A percentile compares a stretch with the other conserved stretches of the same genome.
phyloP scores from a whole-genome alignment of 345 rosid genomes.

The Odontarrhena argentea region DNA sequence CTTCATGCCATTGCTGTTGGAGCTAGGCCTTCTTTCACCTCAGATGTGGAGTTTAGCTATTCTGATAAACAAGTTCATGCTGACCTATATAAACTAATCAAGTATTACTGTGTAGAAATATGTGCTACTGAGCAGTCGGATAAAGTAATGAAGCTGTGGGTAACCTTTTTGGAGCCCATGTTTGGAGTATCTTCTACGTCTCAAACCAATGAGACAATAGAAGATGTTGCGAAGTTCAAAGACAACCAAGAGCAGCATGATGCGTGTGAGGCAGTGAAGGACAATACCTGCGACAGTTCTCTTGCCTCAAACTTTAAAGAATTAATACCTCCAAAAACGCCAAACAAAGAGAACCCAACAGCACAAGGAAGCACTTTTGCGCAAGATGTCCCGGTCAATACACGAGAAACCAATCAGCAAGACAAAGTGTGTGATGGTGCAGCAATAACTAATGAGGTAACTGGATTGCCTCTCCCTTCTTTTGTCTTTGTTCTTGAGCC shows the following conservation, averaged over 20 bases:
- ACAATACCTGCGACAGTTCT: constrained; percentile 51
- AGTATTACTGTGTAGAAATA: constrained; percentile 88
- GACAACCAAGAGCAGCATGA: constrained; percentile 47
- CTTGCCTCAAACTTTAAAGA: constrained; percentile 50
- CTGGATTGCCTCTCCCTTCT: constrained; percentile 24
- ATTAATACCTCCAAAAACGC: constrained; percentile 52
- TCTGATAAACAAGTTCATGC: constrained; percentile 76
- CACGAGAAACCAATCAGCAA: constrained; percentile 32
- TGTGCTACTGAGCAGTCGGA: constrained; percentile 86
- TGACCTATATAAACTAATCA: constrained; percentile 88
- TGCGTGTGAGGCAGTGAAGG: constrained; percentile 61
- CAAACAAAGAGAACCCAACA: constrained; percentile 54
- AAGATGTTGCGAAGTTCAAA: constrained; percentile 61
- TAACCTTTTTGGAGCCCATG: constrained; percentile 86
- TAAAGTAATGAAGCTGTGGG: constrained; percentile 90
- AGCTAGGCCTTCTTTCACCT: constrained; percentile 56
- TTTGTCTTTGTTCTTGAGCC: constrained; percentile 11
- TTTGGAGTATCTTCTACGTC: constrained; percentile 80
- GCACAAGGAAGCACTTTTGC: constrained; percentile 64
- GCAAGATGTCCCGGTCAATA: constrained; percentile 30
- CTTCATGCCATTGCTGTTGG: constrained; percentile 84
- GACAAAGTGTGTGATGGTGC: constrained; percentile 49
- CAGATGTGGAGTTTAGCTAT: constrained; percentile 78
- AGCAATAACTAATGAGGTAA: constrained; percentile 56
- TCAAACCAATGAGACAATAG: constrained; percentile 70